Conservation (phyloP, 176 grass and related monocot genomes). For the Musa troglodytarum region DNA sequence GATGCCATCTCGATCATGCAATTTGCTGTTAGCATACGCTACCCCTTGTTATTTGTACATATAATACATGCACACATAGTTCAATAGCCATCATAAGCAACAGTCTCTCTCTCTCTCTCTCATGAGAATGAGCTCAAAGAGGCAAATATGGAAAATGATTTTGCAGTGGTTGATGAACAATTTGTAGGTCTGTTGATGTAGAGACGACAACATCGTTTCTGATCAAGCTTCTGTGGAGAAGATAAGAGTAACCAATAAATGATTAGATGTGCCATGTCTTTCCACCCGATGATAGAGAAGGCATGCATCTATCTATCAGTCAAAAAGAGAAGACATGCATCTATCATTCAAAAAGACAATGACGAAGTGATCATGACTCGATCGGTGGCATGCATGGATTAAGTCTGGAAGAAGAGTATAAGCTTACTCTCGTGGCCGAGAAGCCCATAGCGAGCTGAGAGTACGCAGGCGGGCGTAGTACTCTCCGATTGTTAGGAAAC, state of each 20-base stretch:
- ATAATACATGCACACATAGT: no score
- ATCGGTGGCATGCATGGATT: neutral
- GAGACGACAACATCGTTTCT: neutral
- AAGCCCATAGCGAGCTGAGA: slow-evolving; percentile 85
- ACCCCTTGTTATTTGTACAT: no score
- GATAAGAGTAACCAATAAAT: neutral
- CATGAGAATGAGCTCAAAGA: neutral
- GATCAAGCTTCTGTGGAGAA: slow-evolving; percentile 7
- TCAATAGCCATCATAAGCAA: neutral
- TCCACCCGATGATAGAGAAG: no score
- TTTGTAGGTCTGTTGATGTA: slow-evolving; percentile 3
- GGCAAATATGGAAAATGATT: neutral
- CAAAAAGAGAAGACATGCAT: no score
- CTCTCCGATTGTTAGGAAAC: slow-evolving; percentile 83
- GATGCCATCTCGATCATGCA: no score
- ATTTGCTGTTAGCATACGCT: no score
- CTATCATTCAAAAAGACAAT: no score
- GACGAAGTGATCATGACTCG: neutral
- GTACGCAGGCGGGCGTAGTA: slow-evolving; percentile 74
- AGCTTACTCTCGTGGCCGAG: slow-evolving; percentile 75
- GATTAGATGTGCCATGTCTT: neutral
- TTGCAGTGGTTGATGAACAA: slow-evolving; percentile 1
- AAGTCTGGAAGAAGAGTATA: neutral
- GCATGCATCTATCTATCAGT: no score
- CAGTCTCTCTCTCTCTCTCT: neutral